Base-by-base conservation (phyloP, 2,329 filamentous ascomycete genomes). In the Didymella glomerata region DNA sequence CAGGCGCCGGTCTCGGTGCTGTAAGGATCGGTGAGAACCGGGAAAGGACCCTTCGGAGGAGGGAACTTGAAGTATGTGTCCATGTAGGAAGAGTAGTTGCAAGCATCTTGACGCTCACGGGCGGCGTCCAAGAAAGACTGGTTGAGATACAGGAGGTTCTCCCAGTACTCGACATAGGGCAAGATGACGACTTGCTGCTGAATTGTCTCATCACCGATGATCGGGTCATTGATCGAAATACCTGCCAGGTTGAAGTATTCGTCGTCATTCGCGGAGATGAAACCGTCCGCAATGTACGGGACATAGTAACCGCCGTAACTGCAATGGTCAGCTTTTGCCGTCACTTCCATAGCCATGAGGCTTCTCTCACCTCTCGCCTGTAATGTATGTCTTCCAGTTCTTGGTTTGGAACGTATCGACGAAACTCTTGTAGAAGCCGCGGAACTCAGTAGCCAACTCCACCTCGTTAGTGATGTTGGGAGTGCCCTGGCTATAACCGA, bases 241-340 rank as follows among this genome's bases (percentile, higher is more conserved):
- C 84, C 84, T 22, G 77, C 78, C 2, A 86, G 66, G 65, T 86
- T 81, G 72, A 81, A 85, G 72, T 85, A 69, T 14, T 81, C 76
- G 3, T 76, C 77, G 62, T 83, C 78, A 50, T 82, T 80, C 50
- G 71, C 82, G 32, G 88, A 83, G 44, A 86, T 76, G 75, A 86
- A 83, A 6, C 80, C 80, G 32, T 82, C 80, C 1, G 84, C 83
- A 54, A 87, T 85, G 70, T 86, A 86, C 0, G 85, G 84, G 4
- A 85, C 81, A 63, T 86, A 86, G 28, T 25, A 45, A 18, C 48
- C 40, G 4, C 8, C 38, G 38, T 41, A 41, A 40, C 36, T 40
- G 18, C 36, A 11, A 3, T 40, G 11, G 36, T 40, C 36, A 40
- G 36, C 7, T 4, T 20, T 4, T 11, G 18, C 4, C 8, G 16